Conservation (phyloP, 345 rosid species). For the Salix udensis region DNA sequence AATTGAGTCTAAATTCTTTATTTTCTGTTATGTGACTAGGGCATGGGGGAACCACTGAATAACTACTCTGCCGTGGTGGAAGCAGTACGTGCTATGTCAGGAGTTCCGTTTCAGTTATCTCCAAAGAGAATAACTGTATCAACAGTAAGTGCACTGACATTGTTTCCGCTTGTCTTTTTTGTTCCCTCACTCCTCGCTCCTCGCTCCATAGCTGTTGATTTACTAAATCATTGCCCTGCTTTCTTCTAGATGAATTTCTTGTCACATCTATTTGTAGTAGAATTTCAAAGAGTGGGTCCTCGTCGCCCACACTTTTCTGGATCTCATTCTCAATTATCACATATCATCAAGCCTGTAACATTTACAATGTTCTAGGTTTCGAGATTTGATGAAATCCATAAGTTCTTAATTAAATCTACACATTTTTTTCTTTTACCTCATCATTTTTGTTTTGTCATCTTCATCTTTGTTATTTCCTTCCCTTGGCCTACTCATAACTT, state of each 20-base stretch:
- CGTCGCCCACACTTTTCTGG: background rate
- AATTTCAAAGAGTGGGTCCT: background rate
- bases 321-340: background rate
- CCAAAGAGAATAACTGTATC: conserved; percentile 84
- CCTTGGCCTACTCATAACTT: background rate
- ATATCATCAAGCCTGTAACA: background rate
- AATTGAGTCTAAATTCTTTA: conserved; percentile 6
- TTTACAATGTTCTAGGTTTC: background rate
- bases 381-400: background rate
- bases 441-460: background rate
- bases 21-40: conserved; percentile 47
- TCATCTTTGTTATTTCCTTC: background rate
- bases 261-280: background rate
- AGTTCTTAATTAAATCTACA: background rate
- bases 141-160: conserved; percentile 48
- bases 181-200: background rate
- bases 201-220: background rate
- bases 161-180: background rate
- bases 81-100: conserved; percentile 69
- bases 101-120: conserved; percentile 78
- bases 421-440: background rate
- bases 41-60: conserved; percentile 98
- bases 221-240: background rate
- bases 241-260: background rate
- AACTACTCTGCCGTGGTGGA: conserved; percentile 82